These are phyloP conservation scores for Colletotrichum chlorophyti DNA, from an alignment of 2,329 filamentous ascomycete genomes.

Conservation along the genomic window DNA sequence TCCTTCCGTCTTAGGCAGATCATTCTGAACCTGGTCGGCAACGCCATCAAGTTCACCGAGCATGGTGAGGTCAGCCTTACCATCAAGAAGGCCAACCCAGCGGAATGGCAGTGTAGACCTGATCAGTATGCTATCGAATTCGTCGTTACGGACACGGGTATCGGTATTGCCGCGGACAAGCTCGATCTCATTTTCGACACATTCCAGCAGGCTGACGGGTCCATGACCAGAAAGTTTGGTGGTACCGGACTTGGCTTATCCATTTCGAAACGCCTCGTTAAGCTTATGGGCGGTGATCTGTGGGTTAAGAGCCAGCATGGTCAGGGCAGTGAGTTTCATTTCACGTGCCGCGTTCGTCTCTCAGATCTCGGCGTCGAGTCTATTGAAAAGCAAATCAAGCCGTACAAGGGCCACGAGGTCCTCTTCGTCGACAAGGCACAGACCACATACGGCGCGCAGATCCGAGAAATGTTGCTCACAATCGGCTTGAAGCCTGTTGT, in stretches of 20 bases:
- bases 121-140: conserved; percentile 95
- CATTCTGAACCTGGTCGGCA: conserved; percentile 95
- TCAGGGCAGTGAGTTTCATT: conserved; percentile 93
- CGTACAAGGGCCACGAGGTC: conserved; percentile 92
- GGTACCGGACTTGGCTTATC: conserved; percentile 93
- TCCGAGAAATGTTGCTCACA: conserved; percentile 77
- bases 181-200: conserved; percentile 98
- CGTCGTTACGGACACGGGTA: conserved; percentile 93
- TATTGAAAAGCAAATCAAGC: conserved; percentile 83
- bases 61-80: conserved; percentile 94
- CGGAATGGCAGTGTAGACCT: conserved; percentile 67
- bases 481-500: conserved; percentile 84
- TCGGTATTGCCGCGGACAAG: conserved; percentile 95
- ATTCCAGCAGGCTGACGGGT: conserved; percentile 97
- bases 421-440: conserved; percentile 93
- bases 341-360: conserved; percentile 89
- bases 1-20: conserved; percentile 96
- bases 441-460: conserved; percentile 77
- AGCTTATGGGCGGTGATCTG: conserved; percentile 93
- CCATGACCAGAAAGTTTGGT: conserved; percentile 94
- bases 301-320: conserved; percentile 95
- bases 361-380: conserved; percentile 79
- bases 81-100: conserved; percentile 74
- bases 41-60: conserved; percentile 99
- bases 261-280: conserved; percentile 93